A percentile compares a stretch with the other conserved stretches of the same genome.
Conservation (phyloP, 2,329 filamentous ascomycete species). For the Trichoderma sp. region DNA sequence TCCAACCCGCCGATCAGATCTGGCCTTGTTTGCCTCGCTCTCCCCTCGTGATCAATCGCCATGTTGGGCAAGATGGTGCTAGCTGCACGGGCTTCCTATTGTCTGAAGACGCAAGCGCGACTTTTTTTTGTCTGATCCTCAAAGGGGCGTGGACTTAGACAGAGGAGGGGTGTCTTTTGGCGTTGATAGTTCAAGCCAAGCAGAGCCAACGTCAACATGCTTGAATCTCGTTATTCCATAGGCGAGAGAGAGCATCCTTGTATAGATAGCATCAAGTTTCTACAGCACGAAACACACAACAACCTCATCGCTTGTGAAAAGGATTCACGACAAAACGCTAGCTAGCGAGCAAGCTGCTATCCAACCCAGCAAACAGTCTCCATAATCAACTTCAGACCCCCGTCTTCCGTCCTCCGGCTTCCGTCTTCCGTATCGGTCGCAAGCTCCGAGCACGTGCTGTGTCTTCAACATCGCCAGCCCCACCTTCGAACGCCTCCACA, state of each 20-base stretch:
- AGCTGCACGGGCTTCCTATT: slow-evolving; percentile 17
- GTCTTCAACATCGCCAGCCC: not conserved
- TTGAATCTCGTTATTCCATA: not conserved
- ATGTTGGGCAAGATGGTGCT: slow-evolving; percentile 4
- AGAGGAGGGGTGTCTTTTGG: not conserved
- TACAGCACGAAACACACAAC: not conserved
- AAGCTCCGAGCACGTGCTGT: slow-evolving; percentile 15
- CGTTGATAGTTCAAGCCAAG: not conserved
- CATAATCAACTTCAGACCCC: slow-evolving; percentile 2
- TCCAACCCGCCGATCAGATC: slow-evolving; percentile 4
- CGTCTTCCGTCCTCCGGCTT: not conserved
- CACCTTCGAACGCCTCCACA: slow-evolving; percentile 10
- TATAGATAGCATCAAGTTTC: not conserved
- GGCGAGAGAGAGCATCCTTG: not conserved
- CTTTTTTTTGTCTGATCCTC: not conserved
- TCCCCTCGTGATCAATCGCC: slow-evolving; percentile 12
- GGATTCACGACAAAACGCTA: not conserved
- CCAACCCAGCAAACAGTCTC: not conserved
- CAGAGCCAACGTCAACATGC: not conserved
- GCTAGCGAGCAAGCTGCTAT: not conserved
- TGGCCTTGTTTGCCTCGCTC: slow-evolving; percentile 1
- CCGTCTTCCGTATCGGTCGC: slow-evolving; percentile 15
- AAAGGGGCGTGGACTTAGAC: not conserved
- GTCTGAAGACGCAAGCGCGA: not conserved
- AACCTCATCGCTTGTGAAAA: not conserved